phyloP scores from a whole-genome alignment of 345 rosid genomes.

The Gynandropsis gynandra region DNA sequence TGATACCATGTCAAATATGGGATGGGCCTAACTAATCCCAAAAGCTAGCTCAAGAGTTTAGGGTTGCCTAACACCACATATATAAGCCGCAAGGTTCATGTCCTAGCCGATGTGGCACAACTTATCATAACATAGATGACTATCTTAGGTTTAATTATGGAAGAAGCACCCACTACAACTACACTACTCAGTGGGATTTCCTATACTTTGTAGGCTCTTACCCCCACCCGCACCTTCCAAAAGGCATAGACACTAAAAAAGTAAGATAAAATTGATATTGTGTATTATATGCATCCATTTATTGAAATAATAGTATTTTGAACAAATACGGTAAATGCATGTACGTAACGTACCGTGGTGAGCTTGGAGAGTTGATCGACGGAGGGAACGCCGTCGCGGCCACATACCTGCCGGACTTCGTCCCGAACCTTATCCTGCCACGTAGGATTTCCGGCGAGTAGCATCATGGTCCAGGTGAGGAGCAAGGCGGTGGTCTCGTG shows the following conservation, averaged over 20 bases:
- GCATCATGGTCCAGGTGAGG: conserved; percentile 95
- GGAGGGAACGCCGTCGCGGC: conserved; percentile 41
- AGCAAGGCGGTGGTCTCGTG: conserved; percentile 85
- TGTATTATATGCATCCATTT: conserved; percentile 2
- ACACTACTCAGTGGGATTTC: conserved; percentile 26
- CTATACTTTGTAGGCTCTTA: conserved; percentile 19
- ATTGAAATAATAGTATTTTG: neutral
- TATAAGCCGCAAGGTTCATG: neutral
- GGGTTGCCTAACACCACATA: neutral
- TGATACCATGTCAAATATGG: no score
- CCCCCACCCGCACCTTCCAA: conserved; percentile 24
- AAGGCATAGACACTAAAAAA: conserved; percentile 12
- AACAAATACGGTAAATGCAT: conserved; percentile 23
- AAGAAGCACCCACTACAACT: conserved; percentile 29
- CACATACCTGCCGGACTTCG: conserved; percentile 63
- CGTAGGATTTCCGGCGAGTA: conserved; percentile 59
- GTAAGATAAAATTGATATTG: neutral
- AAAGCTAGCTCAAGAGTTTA: neutral
- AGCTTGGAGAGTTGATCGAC: conserved; percentile 67
- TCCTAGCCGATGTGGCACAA: conserved; percentile 9
- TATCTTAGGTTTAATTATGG: conserved; percentile 19
- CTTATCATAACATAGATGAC: conserved; percentile 12
- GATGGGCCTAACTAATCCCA: no score
- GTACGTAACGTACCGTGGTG: conserved; percentile 43
- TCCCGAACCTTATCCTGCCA: conserved; percentile 82